phyloP scores from a whole-genome alignment of 345 rosid genomes.

The Hibiscus trionum region DNA sequence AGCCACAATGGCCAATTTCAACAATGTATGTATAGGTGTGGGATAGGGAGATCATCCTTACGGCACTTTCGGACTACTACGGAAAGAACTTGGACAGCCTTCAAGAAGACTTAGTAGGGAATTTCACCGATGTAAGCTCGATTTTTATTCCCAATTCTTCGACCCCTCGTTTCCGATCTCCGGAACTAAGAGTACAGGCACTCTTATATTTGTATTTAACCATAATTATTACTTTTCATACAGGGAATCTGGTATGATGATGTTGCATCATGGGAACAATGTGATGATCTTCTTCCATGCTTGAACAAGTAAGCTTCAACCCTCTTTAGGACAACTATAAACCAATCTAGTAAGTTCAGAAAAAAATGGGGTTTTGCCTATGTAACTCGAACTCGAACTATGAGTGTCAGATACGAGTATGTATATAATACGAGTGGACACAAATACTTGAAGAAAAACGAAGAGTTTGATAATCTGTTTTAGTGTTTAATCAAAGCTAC shows the following conservation, averaged over 20 bases:
- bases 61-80: slow-evolving; percentile 64
- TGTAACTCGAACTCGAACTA: too few species aligned
- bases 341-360: neutral
- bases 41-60: slow-evolving; percentile 86
- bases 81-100: slow-evolving; percentile 68
- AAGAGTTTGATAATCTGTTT: neutral
- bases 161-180: too few species aligned
- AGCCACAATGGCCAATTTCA: neutral
- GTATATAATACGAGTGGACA: too few species aligned
- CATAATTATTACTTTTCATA: neutral
- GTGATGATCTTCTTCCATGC: slow-evolving; percentile 58
- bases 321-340: neutral
- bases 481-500: neutral
- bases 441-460: too few species aligned
- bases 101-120: slow-evolving; percentile 51
- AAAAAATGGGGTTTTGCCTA: too few species aligned
- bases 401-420: too few species aligned
- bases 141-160: neutral
- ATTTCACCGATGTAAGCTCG: slow-evolving; percentile 62
- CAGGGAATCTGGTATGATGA: slow-evolving; percentile 88
- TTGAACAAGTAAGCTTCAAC: slow-evolving; percentile 43
- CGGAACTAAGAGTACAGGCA: neutral
- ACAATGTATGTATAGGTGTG: slow-evolving; percentile 43
- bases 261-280: slow-evolving; percentile 61
- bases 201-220: neutral